A percentile compares a stretch with the other conserved stretches of the same genome.
phyloP scores from a whole-genome alignment of 805 yeast species.

The Starmerella bombi region DNA sequence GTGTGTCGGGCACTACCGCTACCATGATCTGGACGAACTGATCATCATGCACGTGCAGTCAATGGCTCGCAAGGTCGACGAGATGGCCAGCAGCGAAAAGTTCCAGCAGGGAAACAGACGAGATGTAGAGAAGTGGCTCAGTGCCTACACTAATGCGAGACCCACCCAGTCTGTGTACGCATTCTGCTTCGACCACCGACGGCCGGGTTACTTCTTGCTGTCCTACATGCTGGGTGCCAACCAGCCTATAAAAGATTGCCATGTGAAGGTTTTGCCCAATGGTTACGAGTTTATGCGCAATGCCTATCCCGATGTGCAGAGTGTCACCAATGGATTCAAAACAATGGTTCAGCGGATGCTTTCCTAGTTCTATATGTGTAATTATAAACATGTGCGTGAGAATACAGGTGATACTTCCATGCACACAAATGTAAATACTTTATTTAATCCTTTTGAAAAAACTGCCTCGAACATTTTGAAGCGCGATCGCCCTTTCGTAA shows the following conservation, averaged over 20 bases:
- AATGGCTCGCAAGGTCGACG: constrained; percentile 68
- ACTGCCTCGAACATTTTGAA: too few species aligned
- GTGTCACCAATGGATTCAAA: constrained; percentile 91
- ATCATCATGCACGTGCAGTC: constrained; percentile 77
- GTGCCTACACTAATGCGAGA: constrained; percentile 79
- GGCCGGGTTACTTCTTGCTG: constrained; percentile 87
- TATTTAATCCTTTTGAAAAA: too few species aligned
- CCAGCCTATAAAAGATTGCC: constrained; percentile 57
- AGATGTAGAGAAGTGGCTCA: constrained; percentile 77
- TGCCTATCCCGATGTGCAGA: constrained; percentile 76
- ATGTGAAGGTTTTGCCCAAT: constrained; percentile 76
- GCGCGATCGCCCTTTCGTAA: too few species aligned
- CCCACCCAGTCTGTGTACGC: constrained; percentile 82
- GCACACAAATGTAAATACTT: too few species aligned
- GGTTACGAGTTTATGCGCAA: constrained; percentile 73
- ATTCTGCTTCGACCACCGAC: constrained; percentile 76
- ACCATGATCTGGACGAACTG: constrained; percentile 85
- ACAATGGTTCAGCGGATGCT: constrained; percentile 28
- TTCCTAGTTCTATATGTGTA: not conserved
- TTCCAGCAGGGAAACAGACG: constrained; percentile 66
- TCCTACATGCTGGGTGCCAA: constrained; percentile 59
- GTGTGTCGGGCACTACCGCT: constrained; percentile 54
- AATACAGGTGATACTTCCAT: too few species aligned
- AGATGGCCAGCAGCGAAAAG: constrained; percentile 75
- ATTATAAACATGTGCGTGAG: not conserved